Base-by-base conservation (phyloP, 495 filamentous ascomycete genomes). In the Baudoinia panamericana region DNA sequence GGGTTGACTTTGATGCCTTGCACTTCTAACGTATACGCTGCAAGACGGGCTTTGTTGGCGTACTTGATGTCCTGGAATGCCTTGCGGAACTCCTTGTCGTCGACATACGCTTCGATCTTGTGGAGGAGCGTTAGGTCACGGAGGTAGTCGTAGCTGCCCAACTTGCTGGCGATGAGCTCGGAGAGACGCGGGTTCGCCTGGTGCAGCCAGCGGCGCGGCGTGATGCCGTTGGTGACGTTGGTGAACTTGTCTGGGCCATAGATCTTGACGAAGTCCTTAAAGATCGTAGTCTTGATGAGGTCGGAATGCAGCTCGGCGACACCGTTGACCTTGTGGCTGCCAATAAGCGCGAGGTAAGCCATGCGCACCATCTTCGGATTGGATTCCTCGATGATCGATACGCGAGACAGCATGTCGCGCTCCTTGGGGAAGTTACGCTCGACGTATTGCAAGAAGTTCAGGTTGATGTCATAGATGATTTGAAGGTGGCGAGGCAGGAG, bases 251-350 rank as follows among this genome's bases (percentile, higher is more conserved):
- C 90, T 0, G 81, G 78, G 3, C 90, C 90, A 55, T 87, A 96
- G 43, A 97, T 80, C 27, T 68, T 68, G 28, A 97, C 88, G 55
- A 97, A 97, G 62, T 96, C 92, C 62, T 86, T 96, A 75, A 97
- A 96, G 45, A 97, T 86, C n/a, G 90, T 97, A 3, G 86, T 87
- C 65, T 84, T 84, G 64, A 97, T 86, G 17, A 97, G 70, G 55
- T 97, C 90, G 4, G 90, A 97, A 61, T 97, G 90, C 39, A 97
- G 65, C 61, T 96, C 90, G 17, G 90, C 90, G 20, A 97, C 90
- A 54, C 90, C 90, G 54, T 97, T 97, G 62, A 97, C 90, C 62
- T 96, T 96, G 71, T 97, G 90, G 17, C 90, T 96, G 21, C 92
- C 90, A 54, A 97, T 87, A 46, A 95, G 80, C 15, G 90, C 90